Evolutionary conservation across 805 yeast species (phyloP).

Genomic region (Debaryomyces prosopidis): DNA sequence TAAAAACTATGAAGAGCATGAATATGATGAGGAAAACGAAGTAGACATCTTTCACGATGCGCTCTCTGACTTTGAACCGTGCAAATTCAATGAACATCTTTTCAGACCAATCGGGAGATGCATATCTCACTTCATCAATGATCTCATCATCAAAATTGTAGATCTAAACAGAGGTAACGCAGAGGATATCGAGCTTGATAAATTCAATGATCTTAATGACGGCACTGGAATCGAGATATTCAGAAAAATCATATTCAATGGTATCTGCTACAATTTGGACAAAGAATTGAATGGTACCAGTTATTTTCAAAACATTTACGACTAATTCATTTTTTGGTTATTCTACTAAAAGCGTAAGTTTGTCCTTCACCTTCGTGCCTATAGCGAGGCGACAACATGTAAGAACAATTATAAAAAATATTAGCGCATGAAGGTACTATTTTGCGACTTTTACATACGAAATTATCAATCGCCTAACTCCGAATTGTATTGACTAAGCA

Average conservation of each 20-base stretch:
- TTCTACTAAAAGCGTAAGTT: too few relatives aligned
- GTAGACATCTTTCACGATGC: constrained; percentile 17
- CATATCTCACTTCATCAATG: constrained; percentile 36
- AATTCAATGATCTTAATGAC: constrained; percentile 27
- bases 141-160: constrained; percentile 29
- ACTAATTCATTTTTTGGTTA: constrained; percentile 4
- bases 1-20: constrained; percentile 36
- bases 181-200: constrained; percentile 30
- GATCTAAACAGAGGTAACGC: constrained; percentile 43
- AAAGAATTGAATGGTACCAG: constrained; percentile 42
- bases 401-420: too few relatives aligned
- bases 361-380: too few relatives aligned
- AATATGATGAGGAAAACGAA: constrained; percentile 32
- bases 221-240: constrained; percentile 25
- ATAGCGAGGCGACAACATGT: too few relatives aligned
- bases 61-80: constrained; percentile 10
- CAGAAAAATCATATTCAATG: constrained; percentile 23
- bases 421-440: too few relatives aligned
- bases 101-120: constrained; percentile 15
- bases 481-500: too few relatives aligned
- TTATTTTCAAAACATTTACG: constrained; percentile 29
- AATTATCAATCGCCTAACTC: too few relatives aligned
- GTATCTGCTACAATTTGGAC: constrained; percentile 34
- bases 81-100: constrained; percentile 11
- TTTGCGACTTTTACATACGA: too few relatives aligned